Evolutionary conservation across 805 yeast species (phyloP), one percentile per base, ranked within the genome.

Genomic region (Yamadazyma ubonensis): DNA sequence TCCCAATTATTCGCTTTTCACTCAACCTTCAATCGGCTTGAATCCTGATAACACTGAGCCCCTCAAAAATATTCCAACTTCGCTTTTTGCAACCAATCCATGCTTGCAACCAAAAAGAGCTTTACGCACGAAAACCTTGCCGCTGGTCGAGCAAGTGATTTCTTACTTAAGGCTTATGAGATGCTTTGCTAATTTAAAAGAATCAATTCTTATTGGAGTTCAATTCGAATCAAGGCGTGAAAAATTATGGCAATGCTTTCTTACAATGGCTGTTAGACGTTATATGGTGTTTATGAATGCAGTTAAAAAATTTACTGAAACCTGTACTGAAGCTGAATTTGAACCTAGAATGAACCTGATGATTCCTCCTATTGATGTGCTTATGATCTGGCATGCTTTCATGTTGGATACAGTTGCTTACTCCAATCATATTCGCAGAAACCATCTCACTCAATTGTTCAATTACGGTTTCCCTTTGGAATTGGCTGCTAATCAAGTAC

Each of bases 351-450:
- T 44, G 40, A n/a, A 14, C 11, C 22, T 15, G 15, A 30, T 38
- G 33, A 27, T 51, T 10, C 59, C 59, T 2, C 58, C 59, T 3
- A 39, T 56, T 30, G 61, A 56, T 38, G 49, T 56, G 2, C 16
- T 53, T 9, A 39, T 55, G 51, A 53, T 56, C 9, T 56, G 59
- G 61, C 52, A 56, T 33, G 44, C 55, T 1, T 53, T 55, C 35
- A 31, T 53, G 26, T 43, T 54, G 37, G 52, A 55, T 23, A 55
- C 58, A 3, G 32, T 37, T 22, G 17, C 50, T 1, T 46, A 34
- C 25, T 46, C 50, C 33, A 54, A 53, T 17, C 39, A 35, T 5
- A 46, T 48, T 25, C 39, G 32, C 3, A 42, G 55, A 15, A 51
- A 49, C 33, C 28, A 45, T 29, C 47, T 53, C 20, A 20, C 43